Evolutionary conservation across 345 rosid species (phyloP).

Genomic region (Moricandia arvensis): DNA sequence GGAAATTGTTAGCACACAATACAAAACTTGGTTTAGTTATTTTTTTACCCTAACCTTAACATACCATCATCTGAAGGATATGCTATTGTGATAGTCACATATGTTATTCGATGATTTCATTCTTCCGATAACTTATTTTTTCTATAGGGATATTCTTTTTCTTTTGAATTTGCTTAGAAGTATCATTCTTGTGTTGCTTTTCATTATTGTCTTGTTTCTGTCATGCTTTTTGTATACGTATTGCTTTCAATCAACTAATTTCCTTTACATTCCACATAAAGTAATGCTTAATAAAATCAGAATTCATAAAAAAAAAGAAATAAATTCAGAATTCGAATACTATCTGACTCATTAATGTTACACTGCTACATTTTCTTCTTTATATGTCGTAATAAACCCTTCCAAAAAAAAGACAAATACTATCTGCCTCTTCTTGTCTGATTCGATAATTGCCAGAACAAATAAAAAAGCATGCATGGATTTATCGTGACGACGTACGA

Average conservation of each 20-base stretch:
- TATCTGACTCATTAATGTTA: not conserved
- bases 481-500: not conserved
- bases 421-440: not conserved
- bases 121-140: not conserved
- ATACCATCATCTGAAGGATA: not conserved
- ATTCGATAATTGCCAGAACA: not conserved
- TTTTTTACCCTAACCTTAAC: not conserved
- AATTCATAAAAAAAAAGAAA: too few relatives aligned
- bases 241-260: slow-evolving; percentile 9
- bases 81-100: not conserved
- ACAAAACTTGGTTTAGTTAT: not conserved
- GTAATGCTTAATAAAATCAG: not conserved
- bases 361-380: not conserved
- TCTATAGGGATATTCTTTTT: not conserved
- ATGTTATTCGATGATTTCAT: slow-evolving; percentile 1
- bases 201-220: not conserved
- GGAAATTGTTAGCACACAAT: not conserved
- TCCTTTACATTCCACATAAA: not conserved
- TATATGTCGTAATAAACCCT: not conserved
- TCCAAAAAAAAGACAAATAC: not conserved
- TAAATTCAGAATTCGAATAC: not conserved
- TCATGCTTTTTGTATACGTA: not conserved
- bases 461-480: not conserved
- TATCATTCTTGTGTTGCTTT: slow-evolving; percentile 11
- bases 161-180: not conserved